Base-by-base conservation (phyloP, 257 asterid species). In the Eucommia ulmoides region DNA sequence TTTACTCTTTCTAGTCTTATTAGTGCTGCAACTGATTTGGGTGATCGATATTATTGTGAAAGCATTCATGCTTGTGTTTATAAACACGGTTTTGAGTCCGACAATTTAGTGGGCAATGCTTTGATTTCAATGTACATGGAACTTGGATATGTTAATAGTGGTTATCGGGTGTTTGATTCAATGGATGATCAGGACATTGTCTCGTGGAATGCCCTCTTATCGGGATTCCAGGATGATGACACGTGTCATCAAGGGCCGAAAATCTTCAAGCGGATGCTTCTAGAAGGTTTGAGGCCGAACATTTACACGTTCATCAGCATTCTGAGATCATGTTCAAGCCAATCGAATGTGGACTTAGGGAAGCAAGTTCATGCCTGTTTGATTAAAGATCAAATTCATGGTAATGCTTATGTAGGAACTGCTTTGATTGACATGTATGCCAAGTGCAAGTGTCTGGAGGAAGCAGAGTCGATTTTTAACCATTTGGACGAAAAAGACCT, bases 121-220 rank as follows among this genome's bases (percentile, higher is more conserved):
- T 69, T 87, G 59, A 73, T 84, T 61, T 66, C 81, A 58, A 80
- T 87, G 97, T 87, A 87, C 71, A 76, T 69, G 91, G 79, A 76
- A 53, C 65, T 81, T 65, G 72, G 73, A 58, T 74, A 65, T 21
- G 59, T 51, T 60, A 35, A 62, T 60, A 81, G 81, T 50, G 94
- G 93, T 51, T 46, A 22, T 64, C 60, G 20, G 56, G 62, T 83
- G 56, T 87, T 83, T 35, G 44, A 53, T 52, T 61, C 59, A 50
- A 78, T 81, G 93, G 59, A 52, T 22, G 58, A 67, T 33, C 46
- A 42, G 57, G 88, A 83, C 67, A 67, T 76, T 18, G 63, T 87
- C 65, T 70, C 97, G 16, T 87, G 97, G 94, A 87, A 87, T 69
- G 68, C 71, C 54, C 77, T 80, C 20, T 70, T 87, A 50, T 81